A percentile compares a stretch with the other conserved stretches of the same genome.
Evolutionary conservation across 768 basidiomycete species (phyloP).

Genomic region (Lactarius trivialis): DNA sequence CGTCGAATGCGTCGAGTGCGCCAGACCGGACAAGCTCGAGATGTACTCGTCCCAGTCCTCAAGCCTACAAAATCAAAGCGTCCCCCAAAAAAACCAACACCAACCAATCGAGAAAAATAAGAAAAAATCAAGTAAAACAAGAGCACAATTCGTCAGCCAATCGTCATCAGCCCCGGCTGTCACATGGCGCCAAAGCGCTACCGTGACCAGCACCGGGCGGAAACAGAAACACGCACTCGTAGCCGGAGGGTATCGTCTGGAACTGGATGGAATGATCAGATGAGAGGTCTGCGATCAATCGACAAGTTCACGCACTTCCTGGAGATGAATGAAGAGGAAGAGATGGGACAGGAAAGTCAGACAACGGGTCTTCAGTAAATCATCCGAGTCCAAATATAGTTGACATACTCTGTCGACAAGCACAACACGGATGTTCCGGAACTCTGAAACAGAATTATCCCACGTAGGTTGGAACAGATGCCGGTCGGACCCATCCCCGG

Average conservation of each 20-base stretch:
- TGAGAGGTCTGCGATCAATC: too few species aligned
- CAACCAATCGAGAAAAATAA: background rate
- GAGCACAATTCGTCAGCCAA: background rate
- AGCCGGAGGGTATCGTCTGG: conserved; percentile 19
- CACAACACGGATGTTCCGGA: too few species aligned
- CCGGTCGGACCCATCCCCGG: too few species aligned
- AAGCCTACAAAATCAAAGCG: conserved; percentile 9
- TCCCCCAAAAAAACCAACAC: background rate
- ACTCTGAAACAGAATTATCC: too few species aligned
- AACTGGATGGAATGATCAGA: too few species aligned
- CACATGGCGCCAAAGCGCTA: background rate
- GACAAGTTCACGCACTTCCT: too few species aligned
- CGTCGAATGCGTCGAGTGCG: conserved; percentile 4
- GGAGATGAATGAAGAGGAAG: too few species aligned
- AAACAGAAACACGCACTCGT: conserved; percentile 21
- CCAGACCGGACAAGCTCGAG: conserved; percentile 16
- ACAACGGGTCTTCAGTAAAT: too few species aligned
- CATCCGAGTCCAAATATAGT: too few species aligned
- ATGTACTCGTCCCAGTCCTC: conserved; percentile 23
- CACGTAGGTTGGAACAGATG: too few species aligned
- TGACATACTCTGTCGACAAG: too few species aligned
- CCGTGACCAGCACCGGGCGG: background rate
- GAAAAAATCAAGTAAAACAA: background rate
- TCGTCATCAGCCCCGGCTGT: background rate
- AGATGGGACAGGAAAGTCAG: too few species aligned